Evolutionary conservation across 169 alveolate genomes (phyloP).

Genomic region (Plasmodium vivax): DNA sequence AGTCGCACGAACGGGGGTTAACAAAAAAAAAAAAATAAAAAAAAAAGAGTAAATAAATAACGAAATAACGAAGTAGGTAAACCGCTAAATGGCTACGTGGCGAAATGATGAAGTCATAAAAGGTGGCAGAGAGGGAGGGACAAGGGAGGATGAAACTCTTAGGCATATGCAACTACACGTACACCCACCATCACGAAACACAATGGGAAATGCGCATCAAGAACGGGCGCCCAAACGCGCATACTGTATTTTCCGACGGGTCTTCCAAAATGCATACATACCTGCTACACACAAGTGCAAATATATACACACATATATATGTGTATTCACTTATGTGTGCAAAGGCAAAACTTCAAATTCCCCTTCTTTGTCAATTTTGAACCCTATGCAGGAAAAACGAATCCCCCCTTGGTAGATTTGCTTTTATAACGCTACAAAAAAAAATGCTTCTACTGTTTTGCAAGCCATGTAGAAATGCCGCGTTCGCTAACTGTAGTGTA

Average conservation of each 20-base stretch:
- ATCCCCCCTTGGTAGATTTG: background rate
- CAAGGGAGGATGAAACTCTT: slow-evolving; percentile 3
- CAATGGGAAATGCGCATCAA: background rate
- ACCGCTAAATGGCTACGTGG: background rate
- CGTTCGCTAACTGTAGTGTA: background rate
- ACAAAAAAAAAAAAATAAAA: background rate
- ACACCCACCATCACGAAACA: background rate
- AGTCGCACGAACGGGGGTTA: background rate
- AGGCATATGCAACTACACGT: background rate
- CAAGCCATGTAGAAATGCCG: background rate
- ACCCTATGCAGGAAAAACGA: background rate
- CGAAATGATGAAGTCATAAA: background rate
- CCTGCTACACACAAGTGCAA: background rate
- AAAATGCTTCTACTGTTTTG: background rate
- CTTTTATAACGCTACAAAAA: background rate
- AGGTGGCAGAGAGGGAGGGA: background rate
- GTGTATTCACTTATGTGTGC: background rate
- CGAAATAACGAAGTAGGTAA: background rate
- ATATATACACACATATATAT: background rate
- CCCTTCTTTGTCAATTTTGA: slow-evolving; percentile 6
- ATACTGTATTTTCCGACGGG: background rate
- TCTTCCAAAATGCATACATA: background rate
- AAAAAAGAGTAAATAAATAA: background rate
- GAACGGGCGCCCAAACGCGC: background rate
- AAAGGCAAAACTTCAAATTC: slow-evolving; percentile 12